Evolutionary conservation across 2,329 filamentous ascomycete species (phyloP), one percentile per base, ranked within the genome.

Genomic region (Talaromyces albobiverticillius): DNA sequence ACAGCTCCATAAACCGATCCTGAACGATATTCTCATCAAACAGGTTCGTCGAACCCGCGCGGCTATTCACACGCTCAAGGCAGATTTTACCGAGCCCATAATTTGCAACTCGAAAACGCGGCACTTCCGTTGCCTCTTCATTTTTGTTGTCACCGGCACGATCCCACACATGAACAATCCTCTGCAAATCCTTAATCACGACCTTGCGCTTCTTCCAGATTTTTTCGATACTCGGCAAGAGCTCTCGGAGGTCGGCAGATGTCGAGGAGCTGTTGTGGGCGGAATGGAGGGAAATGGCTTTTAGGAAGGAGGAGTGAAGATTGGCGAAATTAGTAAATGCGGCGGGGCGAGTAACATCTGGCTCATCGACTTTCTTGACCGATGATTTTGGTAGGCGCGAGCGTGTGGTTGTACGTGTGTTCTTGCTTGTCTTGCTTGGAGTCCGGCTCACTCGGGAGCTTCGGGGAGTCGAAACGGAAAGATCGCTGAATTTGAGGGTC

Each of bases 181-280:
- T 78, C 57, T 83, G 83, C 46, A 91, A 75, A 62, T 92, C 88
- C 38, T 84, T 81, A 0, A 81, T 71, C 0, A 78, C 81, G 14
- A 90, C 86, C 54, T 79, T 78, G 29, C 87, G 80, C 72, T 88
- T 90, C 56, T 87, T 86, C 88, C 88, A 92, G 34, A 85, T 76
- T 59, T 83, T 80, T 11, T 86, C 82, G 38, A 89, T 76, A 54
- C 84, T 79, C 9, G 83, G 83, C 31, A 81, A 78, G 32, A 91
- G 76, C 26, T 78, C 73, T 32, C 79, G 76, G 42, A 90, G 68
- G 62, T 90, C 86, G 22, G 85, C 81, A 0, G 88, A 85, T 0
- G 82, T 77, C 45, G 78, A 75, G 26, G 75, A 73, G 56, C 86
- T 85, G 67, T 87, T 83, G 70, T 92, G 87, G 1, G 85, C 85